Evolutionary conservation across 345 rosid species (phyloP).

Genomic region (Litchi chinensis): DNA sequence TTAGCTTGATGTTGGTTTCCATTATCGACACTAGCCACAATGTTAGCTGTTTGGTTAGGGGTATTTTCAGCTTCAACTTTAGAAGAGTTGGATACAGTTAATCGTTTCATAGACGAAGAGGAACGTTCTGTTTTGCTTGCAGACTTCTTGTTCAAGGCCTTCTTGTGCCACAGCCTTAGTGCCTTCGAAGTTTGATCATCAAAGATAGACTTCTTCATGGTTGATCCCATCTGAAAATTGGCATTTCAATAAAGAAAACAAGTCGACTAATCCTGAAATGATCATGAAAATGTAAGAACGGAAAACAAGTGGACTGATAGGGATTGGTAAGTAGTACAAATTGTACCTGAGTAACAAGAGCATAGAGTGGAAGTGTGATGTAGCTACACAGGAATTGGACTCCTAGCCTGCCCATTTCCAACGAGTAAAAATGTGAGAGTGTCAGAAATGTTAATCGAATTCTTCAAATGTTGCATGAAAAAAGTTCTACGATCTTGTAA

Average conservation of each 20-base stretch:
- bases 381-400: conserved; percentile 87
- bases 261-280: background rate
- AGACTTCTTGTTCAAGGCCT: conserved; percentile 53
- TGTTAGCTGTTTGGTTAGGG: conserved; percentile 42
- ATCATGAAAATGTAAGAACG: too few relatives aligned
- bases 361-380: conserved; percentile 93
- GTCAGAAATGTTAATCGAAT: background rate
- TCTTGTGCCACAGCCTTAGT: conserved; percentile 75
- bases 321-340: background rate
- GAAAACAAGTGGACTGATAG: background rate
- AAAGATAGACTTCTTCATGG: conserved; percentile 90
- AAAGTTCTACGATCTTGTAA: background rate
- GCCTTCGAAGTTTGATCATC: conserved; percentile 92
- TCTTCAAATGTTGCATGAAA: background rate
- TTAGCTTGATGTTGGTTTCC: conserved; percentile 23
- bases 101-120: background rate
- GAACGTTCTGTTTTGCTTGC: conserved; percentile 29
- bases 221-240: conserved; percentile 86
- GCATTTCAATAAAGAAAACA: background rate
- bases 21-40: conserved; percentile 50
- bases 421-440: background rate
- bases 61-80: background rate
- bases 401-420: conserved; percentile 49
- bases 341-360: conserved; percentile 93
- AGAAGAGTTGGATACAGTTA: background rate